A percentile compares a stretch with the other conserved stretches of the same genome.
phyloP scores from a whole-genome alignment of 2,329 filamentous ascomycete genomes.

The Macroventuria anomochaeta region DNA sequence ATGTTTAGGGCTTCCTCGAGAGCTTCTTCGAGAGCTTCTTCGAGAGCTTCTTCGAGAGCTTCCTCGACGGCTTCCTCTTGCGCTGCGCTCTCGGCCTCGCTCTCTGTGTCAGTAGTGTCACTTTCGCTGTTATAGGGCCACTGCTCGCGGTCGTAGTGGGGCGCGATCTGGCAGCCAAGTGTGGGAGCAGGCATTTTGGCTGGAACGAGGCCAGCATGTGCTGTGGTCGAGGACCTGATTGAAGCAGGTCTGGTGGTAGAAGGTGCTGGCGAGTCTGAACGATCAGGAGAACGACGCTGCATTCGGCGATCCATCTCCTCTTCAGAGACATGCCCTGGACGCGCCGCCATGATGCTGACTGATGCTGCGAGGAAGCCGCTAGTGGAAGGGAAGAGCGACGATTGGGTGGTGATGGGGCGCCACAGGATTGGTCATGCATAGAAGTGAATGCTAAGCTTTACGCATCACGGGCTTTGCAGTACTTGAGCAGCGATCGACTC shows the following conservation, averaged over 20 bases:
- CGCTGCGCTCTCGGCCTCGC: constrained; percentile 8
- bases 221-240: constrained; percentile 1
- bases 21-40: too few relatives aligned
- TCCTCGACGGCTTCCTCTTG: constrained; percentile 3
- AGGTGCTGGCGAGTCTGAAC: not conserved
- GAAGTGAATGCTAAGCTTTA: constrained; percentile 17
- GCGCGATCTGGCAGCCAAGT: constrained; percentile 39
- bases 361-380: constrained; percentile 5
- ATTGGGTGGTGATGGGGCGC: not conserved
- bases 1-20: too few relatives aligned
- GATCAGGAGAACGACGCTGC: not conserved
- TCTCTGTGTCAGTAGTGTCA: constrained; percentile 14
- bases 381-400: not conserved
- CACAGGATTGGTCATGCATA: constrained; percentile 4
- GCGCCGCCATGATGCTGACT: constrained; percentile 12
- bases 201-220: not conserved
- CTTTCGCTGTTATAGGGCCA: constrained; percentile 22
- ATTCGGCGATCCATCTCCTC: not conserved
- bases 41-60: too few relatives aligned
- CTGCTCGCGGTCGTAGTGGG: constrained; percentile 29
- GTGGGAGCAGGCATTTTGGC: constrained; percentile 25
- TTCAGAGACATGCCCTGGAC: not conserved
- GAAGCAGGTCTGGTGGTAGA: too few relatives aligned
- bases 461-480: not conserved
- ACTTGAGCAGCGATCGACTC: not conserved